phyloP scores from a whole-genome alignment of 148 eudicot genomes.

The Camellia japonica region DNA sequence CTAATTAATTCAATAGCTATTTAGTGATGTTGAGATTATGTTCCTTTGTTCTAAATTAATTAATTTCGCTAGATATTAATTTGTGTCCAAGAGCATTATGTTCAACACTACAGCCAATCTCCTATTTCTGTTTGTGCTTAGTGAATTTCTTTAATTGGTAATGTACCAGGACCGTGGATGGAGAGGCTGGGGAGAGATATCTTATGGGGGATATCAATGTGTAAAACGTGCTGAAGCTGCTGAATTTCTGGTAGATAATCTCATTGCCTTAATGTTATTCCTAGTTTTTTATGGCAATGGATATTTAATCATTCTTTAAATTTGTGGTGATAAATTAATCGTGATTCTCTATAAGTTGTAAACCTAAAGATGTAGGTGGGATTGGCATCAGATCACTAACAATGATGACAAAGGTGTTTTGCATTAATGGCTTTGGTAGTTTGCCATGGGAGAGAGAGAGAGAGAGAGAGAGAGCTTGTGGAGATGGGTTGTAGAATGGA shows the following conservation, averaged over 20 bases:
- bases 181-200: constrained; percentile 99
- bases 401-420: background rate
- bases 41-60: background rate
- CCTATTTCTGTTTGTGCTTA: background rate
- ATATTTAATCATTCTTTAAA: background rate
- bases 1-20: background rate
- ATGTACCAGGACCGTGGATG: constrained; percentile 71
- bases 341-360: background rate
- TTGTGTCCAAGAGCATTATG: background rate
- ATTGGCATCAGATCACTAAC: background rate
- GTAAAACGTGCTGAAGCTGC: constrained; percentile 85
- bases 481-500: background rate
- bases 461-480: background rate
- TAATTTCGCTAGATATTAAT: background rate
- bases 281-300: background rate
- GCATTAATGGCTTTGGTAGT: background rate
- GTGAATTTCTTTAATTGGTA: background rate
- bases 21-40: background rate
- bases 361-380: constrained; percentile 4
- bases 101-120: background rate
- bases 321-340: background rate
- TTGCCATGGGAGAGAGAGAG: background rate
- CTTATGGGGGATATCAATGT: constrained; percentile 88
- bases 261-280: constrained; percentile 7
- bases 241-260: constrained; percentile 68